These are phyloP conservation scores for Cystobasidiaceae sp. DNA, from an alignment of 1,284 basidiomycete genomes.

Conservation along the genomic window DNA sequence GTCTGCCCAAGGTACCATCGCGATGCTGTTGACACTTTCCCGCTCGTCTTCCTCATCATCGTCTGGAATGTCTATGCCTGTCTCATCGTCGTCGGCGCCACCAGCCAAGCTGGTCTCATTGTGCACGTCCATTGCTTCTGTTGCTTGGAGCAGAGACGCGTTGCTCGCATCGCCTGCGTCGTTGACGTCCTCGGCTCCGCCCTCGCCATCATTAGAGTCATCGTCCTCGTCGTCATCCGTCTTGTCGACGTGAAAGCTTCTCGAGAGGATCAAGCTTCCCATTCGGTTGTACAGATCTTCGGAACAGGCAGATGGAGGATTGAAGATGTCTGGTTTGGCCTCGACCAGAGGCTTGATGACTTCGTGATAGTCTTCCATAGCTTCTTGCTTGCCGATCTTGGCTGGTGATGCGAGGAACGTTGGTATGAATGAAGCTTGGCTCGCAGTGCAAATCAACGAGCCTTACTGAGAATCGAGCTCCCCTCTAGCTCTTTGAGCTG, in stretches of 20 bases:
- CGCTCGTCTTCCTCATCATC: slow-evolving; percentile 53
- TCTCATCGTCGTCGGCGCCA: slow-evolving; percentile 37
- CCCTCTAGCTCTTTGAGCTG: slow-evolving; percentile 75
- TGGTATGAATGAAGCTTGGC: slow-evolving; percentile 11
- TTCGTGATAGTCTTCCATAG: slow-evolving; percentile 64
- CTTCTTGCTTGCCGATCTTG: slow-evolving; percentile 83
- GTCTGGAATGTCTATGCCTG: slow-evolving; percentile 49
- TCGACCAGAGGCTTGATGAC: slow-evolving; percentile 47
- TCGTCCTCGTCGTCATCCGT: slow-evolving; percentile 51
- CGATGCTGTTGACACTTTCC: slow-evolving; percentile 62
- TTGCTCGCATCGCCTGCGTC: not conserved
- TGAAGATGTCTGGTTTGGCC: slow-evolving; percentile 51
- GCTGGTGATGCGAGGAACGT: too few relatives aligned
- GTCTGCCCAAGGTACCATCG: slow-evolving; percentile 89
- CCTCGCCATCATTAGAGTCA: slow-evolving; percentile 42
- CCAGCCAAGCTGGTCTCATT: slow-evolving; percentile 1
- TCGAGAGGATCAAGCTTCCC: slow-evolving; percentile 87
- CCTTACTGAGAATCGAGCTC: slow-evolving; percentile 74
- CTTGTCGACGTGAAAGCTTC: slow-evolving; percentile 73
- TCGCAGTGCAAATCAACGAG: slow-evolving; percentile 1
- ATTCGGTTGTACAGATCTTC: slow-evolving; percentile 78
- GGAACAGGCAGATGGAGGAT: slow-evolving; percentile 58
- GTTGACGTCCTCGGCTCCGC: not conserved
- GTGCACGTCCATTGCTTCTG: slow-evolving; percentile 14
- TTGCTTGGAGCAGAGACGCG: not conserved